phyloP scores from a whole-genome alignment of 2,329 filamentous ascomycete genomes.

The Fusarium agapanthi region DNA sequence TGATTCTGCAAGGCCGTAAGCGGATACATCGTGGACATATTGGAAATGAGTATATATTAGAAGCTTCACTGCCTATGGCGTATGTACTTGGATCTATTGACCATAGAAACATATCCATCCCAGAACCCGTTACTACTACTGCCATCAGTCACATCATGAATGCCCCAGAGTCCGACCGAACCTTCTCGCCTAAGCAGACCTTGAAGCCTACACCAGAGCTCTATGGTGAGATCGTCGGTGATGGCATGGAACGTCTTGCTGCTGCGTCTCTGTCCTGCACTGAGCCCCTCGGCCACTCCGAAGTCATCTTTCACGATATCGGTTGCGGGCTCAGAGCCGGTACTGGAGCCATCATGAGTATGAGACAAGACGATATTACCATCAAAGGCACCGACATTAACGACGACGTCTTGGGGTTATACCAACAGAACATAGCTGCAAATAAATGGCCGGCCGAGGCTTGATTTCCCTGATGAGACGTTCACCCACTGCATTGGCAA shows the following conservation, averaged over 20 bases:
- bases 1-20: background rate
- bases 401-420: rapidly evolving
- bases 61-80: background rate
- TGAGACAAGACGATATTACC: rapidly evolving
- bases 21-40: background rate
- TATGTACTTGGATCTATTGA: background rate
- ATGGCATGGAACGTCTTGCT: constrained; percentile 6
- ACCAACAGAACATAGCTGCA: background rate
- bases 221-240: background rate
- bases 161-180: background rate
- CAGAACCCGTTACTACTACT: background rate
- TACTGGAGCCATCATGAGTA: background rate
- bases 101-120: background rate
- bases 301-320: background rate
- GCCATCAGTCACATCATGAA: background rate
- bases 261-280: background rate
- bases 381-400: constrained; percentile 9
- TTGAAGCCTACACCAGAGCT: constrained; percentile 8
- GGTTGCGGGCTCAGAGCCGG: constrained; percentile 8
- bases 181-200: background rate
- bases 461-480: background rate
- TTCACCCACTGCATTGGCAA: constrained; percentile 5
- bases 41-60: rapidly evolving
- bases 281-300: rapidly evolving
- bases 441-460: background rate